Evolutionary conservation across 352 stramenopile genomes (phyloP).

Genomic region (Phytophthora ohioensis): DNA sequence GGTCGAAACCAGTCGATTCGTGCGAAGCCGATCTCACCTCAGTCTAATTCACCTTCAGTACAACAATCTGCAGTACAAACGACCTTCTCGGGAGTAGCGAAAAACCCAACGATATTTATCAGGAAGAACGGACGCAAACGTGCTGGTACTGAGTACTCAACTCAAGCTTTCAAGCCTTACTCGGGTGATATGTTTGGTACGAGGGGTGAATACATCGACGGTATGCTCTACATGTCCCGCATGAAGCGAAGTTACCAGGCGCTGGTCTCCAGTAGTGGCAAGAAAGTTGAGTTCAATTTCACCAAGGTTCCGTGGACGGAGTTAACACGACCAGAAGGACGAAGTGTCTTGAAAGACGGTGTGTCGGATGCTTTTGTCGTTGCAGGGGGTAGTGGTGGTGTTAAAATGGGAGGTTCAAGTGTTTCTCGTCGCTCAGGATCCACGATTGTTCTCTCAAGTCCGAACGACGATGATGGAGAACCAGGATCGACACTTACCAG

Average conservation of each 20-base stretch:
- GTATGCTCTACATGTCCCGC: slow-evolving; percentile 89
- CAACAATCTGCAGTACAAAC: slow-evolving; percentile 13
- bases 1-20: slow-evolving; percentile 13
- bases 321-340: slow-evolving; percentile 27
- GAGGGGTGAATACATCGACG: slow-evolving; percentile 84
- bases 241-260: slow-evolving; percentile 81
- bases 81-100: slow-evolving; percentile 18
- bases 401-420: background rate
- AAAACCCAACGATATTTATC: slow-evolving; percentile 28
- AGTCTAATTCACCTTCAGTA: slow-evolving; percentile 3
- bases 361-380: slow-evolving; percentile 55
- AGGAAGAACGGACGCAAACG: slow-evolving; percentile 65
- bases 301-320: slow-evolving; percentile 27
- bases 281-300: slow-evolving; percentile 27
- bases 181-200: slow-evolving; percentile 83
- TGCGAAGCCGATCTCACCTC: slow-evolving; percentile 9
- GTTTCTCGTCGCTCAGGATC: slow-evolving; percentile 16
- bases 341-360: slow-evolving; percentile 56
- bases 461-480: slow-evolving; percentile 18
- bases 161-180: slow-evolving; percentile 69
- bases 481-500: slow-evolving; percentile 19
- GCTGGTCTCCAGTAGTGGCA: slow-evolving; percentile 39
- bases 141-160: slow-evolving; percentile 39
- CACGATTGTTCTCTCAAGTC: slow-evolving; percentile 6
- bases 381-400: slow-evolving; percentile 1